Percentiles rank a stretch among this genome's conserved stretches.
Evolutionary conservation across 768 basidiomycete genomes (phyloP).

Genomic region (Hysterangium stoloniferum): DNA sequence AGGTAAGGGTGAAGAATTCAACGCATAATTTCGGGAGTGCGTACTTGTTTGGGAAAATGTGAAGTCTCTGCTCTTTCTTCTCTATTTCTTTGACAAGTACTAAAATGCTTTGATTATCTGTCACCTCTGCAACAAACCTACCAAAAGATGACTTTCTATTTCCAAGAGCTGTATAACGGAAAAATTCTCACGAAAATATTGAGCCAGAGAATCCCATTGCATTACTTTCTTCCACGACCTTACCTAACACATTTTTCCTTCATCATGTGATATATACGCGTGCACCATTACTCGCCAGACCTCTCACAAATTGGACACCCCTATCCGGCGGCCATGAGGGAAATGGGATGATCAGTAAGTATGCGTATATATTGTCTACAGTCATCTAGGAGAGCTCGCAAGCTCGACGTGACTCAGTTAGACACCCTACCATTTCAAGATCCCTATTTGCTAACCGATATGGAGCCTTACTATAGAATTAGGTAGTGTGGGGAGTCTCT

Average conservation of each 20-base stretch:
- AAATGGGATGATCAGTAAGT: no score
- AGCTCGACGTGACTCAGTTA: no score
- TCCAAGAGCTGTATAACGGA: background rate
- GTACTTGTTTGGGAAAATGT: slow-evolving; percentile 80
- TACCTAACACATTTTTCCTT: slow-evolving; percentile 56
- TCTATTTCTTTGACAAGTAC: slow-evolving; percentile 45
- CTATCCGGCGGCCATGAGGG: no score
- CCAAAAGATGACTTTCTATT: background rate
- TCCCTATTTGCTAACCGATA: no score
- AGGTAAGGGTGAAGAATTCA: background rate
- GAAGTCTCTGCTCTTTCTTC: slow-evolving; percentile 58
- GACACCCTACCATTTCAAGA: no score
- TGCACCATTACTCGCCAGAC: slow-evolving; percentile 70
- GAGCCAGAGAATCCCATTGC: slow-evolving; percentile 33
- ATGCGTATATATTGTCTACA: no score
- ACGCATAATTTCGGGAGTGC: no score
- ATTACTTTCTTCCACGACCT: slow-evolving; percentile 39
- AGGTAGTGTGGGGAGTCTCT: no score
- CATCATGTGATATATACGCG: slow-evolving; percentile 76
- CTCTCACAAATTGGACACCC: slow-evolving; percentile 66
- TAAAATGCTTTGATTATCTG: slow-evolving; percentile 58
- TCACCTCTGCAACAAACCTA: slow-evolving; percentile 66
- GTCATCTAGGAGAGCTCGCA: no score
- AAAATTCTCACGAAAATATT: slow-evolving; percentile 53
- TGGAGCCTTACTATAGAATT: no score